phyloP scores from a whole-genome alignment of 441 rosid species.

The Lepidium campestre region DNA sequence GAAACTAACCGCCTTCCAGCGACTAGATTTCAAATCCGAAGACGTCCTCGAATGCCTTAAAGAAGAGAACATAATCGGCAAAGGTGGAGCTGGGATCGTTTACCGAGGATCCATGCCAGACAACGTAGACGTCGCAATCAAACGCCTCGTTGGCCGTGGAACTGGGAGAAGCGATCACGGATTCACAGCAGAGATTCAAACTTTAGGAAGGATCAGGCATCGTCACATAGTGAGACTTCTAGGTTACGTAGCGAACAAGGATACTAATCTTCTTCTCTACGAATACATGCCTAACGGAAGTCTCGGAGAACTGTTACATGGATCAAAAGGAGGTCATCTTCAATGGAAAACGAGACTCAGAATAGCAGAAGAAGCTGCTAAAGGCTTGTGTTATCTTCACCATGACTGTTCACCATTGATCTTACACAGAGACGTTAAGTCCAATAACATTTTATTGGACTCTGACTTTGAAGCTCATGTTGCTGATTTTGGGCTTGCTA shows the following conservation, averaged over 20 bases:
- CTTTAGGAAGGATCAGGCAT: conserved; percentile 74
- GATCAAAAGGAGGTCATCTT: conserved; percentile 79
- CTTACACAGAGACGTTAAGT: conserved; percentile 81
- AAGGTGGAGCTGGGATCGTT: conserved; percentile 90
- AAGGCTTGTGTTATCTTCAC: conserved; percentile 82
- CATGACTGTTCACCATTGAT: conserved; percentile 90
- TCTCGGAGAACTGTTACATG: conserved; percentile 78
- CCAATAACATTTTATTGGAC: conserved; percentile 78
- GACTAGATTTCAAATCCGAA: conserved; percentile 66
- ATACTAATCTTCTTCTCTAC: conserved; percentile 66
- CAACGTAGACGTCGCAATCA: conserved; percentile 71
- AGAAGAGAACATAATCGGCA: conserved; percentile 85
- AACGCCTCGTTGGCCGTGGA: conserved; percentile 69
- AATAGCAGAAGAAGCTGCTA: conserved; percentile 76
- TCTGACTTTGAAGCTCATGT: conserved; percentile 81
- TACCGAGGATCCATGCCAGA: conserved; percentile 77
- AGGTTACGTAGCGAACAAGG: conserved; percentile 80
- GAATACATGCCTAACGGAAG: conserved; percentile 92
- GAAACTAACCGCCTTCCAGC: conserved; percentile 81
- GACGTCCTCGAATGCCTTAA: conserved; percentile 73
- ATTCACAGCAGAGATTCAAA: conserved; percentile 89
- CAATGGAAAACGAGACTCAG: conserved; percentile 68
- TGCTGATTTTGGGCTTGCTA: conserved; percentile 91
- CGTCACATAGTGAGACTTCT: conserved; percentile 76
- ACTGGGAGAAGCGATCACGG: conserved; percentile 74